Percentiles rank a stretch among this genome's conserved stretches.
Evolutionary conservation across 2,329 filamentous ascomycete species (phyloP).

Genomic region (Botrytis squamosa): DNA sequence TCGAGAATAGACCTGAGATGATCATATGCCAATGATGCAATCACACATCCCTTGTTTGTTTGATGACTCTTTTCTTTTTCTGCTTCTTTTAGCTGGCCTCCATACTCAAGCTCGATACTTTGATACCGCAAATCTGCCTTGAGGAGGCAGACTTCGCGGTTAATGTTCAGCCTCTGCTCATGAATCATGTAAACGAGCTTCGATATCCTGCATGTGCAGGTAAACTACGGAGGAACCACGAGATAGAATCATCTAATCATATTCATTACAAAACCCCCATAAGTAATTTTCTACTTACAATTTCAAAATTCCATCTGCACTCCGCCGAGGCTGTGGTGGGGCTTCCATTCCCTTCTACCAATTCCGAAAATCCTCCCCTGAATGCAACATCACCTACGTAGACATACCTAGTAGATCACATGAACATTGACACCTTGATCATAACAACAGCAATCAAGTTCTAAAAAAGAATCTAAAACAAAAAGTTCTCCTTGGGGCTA

Average conservation of each 20-base stretch:
- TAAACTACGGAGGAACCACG: background rate
- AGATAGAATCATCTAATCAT: background rate
- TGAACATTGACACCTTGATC: background rate
- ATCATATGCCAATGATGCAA: slow-evolving; percentile 17
- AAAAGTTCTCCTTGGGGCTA: background rate
- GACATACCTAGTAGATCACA: background rate
- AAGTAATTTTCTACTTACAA: background rate
- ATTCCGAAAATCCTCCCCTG: background rate
- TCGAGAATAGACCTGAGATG: slow-evolving; percentile 10
- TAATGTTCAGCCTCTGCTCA: background rate
- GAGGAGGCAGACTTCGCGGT: background rate
- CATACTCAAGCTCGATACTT: background rate
- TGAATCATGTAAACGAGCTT: background rate
- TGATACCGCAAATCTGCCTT: slow-evolving; percentile 8
- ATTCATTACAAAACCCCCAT: background rate
- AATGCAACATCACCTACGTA: background rate
- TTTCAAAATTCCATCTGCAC: slow-evolving; percentile 6
- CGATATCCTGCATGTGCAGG: background rate
- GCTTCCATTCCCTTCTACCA: background rate
- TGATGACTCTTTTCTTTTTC: background rate
- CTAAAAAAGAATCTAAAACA: slow-evolving; percentile 11
- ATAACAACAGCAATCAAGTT: slow-evolving; percentile 1
- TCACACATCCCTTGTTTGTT: background rate
- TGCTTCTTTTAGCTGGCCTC: background rate
- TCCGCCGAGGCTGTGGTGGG: slow-evolving; percentile 12